Conservation (phyloP, 148 eudicot species). For the Diospyros lotus region DNA sequence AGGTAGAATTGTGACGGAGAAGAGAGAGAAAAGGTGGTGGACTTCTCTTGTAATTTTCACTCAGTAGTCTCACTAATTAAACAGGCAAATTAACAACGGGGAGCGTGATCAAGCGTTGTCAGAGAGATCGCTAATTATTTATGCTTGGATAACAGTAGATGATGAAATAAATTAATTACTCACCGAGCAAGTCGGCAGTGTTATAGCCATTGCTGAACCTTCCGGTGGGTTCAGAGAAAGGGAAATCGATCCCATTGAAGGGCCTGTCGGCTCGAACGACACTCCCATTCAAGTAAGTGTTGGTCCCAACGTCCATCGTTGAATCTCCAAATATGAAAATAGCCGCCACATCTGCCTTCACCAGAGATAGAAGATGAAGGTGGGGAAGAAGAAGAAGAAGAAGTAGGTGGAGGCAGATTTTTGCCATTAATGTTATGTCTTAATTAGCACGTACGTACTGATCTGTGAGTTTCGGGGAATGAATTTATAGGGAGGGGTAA, state of each 20-base stretch:
- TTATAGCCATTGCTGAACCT: slow-evolving; percentile 27
- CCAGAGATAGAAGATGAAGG: not conserved
- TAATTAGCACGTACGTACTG: too few species aligned
- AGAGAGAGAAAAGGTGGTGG: slow-evolving; percentile 27
- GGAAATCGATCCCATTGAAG: slow-evolving; percentile 24
- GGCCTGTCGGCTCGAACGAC: slow-evolving; percentile 11
- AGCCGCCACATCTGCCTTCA: not conserved
- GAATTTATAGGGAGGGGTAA: too few species aligned
- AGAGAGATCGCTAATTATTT: not conserved
- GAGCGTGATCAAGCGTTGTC: too few species aligned
- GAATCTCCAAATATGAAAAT: slow-evolving; percentile 27
- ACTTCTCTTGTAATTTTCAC: slow-evolving; percentile 3
- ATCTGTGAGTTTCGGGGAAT: too few species aligned
- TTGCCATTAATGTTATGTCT: too few species aligned
- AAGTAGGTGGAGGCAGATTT: too few species aligned
- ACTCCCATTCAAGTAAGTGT: slow-evolving; percentile 4
- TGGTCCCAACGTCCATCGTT: slow-evolving; percentile 26
- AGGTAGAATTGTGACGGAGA: not conserved
- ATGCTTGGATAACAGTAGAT: too few species aligned
- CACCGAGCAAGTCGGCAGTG: slow-evolving; percentile 17
- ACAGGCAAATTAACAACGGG: too few species aligned
- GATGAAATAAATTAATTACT: not conserved
- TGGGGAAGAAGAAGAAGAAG: too few species aligned
- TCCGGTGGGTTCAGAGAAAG: slow-evolving; percentile 16
- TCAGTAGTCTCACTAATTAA: slow-evolving; percentile 21